These are phyloP conservation scores for Carex cristatella DNA, from an alignment of 176 grass and related monocot species.

Conservation along the genomic window DNA sequence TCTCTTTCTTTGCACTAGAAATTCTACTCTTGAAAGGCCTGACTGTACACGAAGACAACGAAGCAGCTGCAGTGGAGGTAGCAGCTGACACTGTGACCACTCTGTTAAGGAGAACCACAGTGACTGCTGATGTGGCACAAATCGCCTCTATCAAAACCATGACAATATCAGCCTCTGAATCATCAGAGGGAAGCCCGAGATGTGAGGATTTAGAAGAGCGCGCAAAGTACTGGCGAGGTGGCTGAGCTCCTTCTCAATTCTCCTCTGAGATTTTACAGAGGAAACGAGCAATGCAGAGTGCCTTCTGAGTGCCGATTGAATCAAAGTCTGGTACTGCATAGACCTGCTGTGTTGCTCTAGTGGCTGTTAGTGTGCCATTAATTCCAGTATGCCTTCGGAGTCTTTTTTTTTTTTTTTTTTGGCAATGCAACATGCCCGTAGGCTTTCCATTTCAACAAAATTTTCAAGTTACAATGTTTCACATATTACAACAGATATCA, in stretches of 20 bases:
- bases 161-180: constrained; percentile 34
- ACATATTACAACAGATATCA: no score
- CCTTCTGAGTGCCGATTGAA: constrained; percentile 35
- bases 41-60: constrained; percentile 3
- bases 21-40: constrained; percentile 22
- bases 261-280: constrained; percentile 39
- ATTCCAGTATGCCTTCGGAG: no score
- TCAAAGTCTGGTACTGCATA: no score
- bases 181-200: neutral
- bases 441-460: no score
- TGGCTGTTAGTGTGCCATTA: no score
- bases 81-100: constrained; percentile 33
- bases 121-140: constrained; percentile 23
- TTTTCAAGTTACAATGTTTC: no score
- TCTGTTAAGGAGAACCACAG: constrained; percentile 33
- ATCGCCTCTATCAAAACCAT: constrained; percentile 42
- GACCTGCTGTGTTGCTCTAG: no score
- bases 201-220: neutral
- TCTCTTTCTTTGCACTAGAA: constrained; percentile 23
- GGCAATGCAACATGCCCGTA: no score
- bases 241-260: constrained; percentile 41
- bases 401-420: no score
- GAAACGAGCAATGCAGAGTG: constrained; percentile 24
- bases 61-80: neutral
- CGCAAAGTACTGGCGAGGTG: neutral